Evolutionary conservation across 805 yeast genomes (phyloP).

Genomic region (Pichia thaimueangensis): DNA sequence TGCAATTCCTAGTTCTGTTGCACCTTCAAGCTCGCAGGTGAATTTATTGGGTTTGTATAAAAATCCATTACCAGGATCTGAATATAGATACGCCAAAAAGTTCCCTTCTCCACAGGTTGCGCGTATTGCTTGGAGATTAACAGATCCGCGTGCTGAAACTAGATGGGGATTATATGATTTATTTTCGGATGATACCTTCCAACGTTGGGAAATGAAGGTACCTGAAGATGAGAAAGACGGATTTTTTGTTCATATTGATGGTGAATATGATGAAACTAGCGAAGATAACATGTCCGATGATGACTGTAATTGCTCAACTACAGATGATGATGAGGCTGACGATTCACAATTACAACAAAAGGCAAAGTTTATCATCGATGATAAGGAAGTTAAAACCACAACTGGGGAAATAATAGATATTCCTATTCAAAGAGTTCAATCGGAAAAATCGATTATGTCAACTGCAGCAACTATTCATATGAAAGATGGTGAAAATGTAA

Average conservation of each 20-base stretch:
- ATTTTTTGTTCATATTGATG: slow-evolving; percentile 5
- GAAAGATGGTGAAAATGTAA: slow-evolving; percentile 7
- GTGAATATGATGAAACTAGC: background rate
- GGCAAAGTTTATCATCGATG: background rate
- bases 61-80: slow-evolving; percentile 50
- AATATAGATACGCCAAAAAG: slow-evolving; percentile 61
- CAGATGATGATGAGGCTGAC: slow-evolving; percentile 1
- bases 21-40: slow-evolving; percentile 1
- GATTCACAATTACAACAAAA: slow-evolving; percentile 11
- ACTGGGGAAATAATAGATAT: slow-evolving; percentile 3
- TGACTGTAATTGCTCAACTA: slow-evolving; percentile 10
- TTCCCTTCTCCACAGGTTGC: slow-evolving; percentile 58
- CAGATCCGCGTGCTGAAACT: slow-evolving; percentile 53
- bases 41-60: slow-evolving; percentile 3
- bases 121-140: slow-evolving; percentile 72
- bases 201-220: slow-evolving; percentile 54
- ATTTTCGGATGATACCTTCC: slow-evolving; percentile 64
- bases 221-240: slow-evolving; percentile 34
- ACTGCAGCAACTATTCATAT: slow-evolving; percentile 7
- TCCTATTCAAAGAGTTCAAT: background rate
- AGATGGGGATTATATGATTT: slow-evolving; percentile 56
- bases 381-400: slow-evolving; percentile 7
- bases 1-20: background rate
- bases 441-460: background rate
- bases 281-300: slow-evolving; percentile 12